A percentile compares a stretch with the other conserved stretches of the same genome.
Evolutionary conservation across 192 early-diverging fungal species (phyloP).

Genomic region (Spizellomyces sp.): DNA sequence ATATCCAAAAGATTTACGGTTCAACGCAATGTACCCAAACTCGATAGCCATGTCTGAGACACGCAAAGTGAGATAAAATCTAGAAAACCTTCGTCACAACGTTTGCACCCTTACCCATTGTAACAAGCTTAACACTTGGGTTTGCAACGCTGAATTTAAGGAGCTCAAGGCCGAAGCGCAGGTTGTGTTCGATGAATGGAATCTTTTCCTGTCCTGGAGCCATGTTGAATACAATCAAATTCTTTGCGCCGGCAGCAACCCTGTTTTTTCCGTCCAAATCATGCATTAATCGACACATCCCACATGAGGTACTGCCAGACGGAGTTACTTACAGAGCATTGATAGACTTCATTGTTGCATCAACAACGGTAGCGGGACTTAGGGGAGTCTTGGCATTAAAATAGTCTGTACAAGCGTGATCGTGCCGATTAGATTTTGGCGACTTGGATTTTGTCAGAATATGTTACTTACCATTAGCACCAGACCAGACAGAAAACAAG

Average conservation of each 20-base stretch:
- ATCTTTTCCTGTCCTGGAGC: neutral
- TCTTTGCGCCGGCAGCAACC: conserved; percentile 1
- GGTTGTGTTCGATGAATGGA: conserved; percentile 3
- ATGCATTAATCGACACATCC: no score
- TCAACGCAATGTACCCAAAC: conserved; percentile 2
- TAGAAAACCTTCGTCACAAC: no score
- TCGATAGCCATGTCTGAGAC: conserved; percentile 3
- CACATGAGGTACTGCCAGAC: no score
- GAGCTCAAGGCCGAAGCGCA: neutral
- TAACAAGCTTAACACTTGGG: neutral
- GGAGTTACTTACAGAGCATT: no score
- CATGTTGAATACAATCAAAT: conserved; percentile 4
- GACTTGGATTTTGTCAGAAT: no score
- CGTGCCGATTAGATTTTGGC: no score
- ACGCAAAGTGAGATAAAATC: no score
- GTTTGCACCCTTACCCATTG: neutral
- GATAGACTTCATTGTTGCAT: no score
- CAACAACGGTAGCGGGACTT: no score
- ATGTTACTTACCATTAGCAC: neutral
- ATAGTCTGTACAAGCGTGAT: no score
- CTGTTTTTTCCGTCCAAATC: no score
- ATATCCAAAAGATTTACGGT: conserved; percentile 1
- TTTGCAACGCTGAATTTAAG: neutral
- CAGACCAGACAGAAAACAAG: conserved; percentile 5
- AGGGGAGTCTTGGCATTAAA: no score